phyloP scores from a whole-genome alignment of 169 alveolate genomes.

The Eimeria brunetti region DNA sequence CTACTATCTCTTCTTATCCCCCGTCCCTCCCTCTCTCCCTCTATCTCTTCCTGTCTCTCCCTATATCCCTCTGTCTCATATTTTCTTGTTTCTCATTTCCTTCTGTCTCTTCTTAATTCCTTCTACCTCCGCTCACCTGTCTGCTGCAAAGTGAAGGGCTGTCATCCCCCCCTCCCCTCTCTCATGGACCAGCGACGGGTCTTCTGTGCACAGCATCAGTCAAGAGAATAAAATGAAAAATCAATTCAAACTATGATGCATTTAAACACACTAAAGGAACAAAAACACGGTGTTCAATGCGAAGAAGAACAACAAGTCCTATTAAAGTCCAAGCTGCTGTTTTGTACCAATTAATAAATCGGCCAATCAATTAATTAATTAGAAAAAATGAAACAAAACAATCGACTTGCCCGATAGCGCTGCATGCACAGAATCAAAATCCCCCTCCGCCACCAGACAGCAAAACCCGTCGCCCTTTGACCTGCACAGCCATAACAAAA shows the following conservation, averaged over 20 bases:
- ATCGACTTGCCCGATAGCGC: not conserved
- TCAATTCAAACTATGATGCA: no score
- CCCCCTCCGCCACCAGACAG: slow-evolving; percentile 6
- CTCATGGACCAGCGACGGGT: slow-evolving; percentile 26
- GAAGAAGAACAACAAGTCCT: not conserved
- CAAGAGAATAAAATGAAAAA: no score
- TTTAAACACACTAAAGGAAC: no score
- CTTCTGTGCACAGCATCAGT: slow-evolving; percentile 19
- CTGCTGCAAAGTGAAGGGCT: slow-evolving; percentile 77
- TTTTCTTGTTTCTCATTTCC: not conserved
- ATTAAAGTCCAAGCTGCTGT: not conserved
- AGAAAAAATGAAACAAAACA: no score
- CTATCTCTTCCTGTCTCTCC: no score
- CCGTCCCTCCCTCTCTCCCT: no score
- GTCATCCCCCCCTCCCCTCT: slow-evolving; percentile 74
- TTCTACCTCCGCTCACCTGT: slow-evolving; percentile 52
- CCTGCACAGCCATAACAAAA: not conserved
- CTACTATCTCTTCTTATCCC: no score
- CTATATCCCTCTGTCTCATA: not conserved
- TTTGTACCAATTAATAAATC: not conserved
- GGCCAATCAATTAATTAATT: no score
- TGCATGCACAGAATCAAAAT: not conserved
- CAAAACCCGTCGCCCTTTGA: slow-evolving; percentile 34
- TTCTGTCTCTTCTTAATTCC: no score
- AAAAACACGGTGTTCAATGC: not conserved